phyloP scores from a whole-genome alignment of 805 yeast species.

The Zygoascus tannicola region DNA sequence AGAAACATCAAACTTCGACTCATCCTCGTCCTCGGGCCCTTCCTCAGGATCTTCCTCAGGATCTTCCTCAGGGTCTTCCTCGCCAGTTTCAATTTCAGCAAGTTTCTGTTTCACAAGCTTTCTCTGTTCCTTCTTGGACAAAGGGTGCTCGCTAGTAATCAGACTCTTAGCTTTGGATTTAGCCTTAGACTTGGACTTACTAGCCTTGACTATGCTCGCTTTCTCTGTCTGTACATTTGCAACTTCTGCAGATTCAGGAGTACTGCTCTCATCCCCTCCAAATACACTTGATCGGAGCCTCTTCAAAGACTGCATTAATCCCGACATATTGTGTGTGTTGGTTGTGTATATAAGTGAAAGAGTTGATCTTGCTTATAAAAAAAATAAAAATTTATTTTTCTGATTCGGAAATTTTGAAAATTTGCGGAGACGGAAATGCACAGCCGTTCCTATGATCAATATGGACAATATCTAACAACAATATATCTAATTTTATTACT shows the following conservation, averaged over 20 bases:
- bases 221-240: neutral
- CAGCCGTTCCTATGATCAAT: too few species aligned
- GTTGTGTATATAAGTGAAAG: too few species aligned
- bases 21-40: conserved; percentile 29
- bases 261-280: neutral
- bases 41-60: conserved; percentile 22
- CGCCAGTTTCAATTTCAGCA: neutral
- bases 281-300: neutral
- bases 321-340: too few species aligned
- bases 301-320: neutral
- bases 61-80: neutral
- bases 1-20: conserved; percentile 24
- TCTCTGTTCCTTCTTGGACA: conserved; percentile 3
- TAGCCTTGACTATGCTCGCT: neutral
- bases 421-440: too few species aligned
- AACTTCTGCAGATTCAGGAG: neutral
- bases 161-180: neutral
- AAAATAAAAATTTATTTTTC: too few species aligned
- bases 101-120: neutral
- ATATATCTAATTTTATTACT: too few species aligned
- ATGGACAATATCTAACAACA: too few species aligned
- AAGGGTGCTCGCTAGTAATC: conserved; percentile 7
- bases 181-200: neutral
- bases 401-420: too few species aligned
- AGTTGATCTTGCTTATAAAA: too few species aligned